These are phyloP conservation scores for Eimeria sp. DNA, from an alignment of 169 alveolate genomes.

Conservation along the genomic window DNA sequence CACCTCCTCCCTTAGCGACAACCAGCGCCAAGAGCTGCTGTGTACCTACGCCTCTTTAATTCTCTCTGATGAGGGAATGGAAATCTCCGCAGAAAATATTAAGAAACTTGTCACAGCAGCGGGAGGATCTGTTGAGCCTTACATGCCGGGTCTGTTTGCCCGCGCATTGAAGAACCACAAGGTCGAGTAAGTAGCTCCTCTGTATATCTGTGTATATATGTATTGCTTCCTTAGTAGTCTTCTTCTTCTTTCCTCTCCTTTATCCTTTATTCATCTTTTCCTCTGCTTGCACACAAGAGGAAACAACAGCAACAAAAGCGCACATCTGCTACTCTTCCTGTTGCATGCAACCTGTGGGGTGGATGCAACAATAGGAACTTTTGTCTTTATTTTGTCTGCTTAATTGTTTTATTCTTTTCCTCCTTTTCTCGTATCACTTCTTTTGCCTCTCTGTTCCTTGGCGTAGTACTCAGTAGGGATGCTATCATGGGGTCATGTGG, in stretches of 20 bases:
- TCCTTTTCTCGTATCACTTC: neutral
- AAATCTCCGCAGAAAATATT: conserved; percentile 95
- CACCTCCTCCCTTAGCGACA: conserved; percentile 87
- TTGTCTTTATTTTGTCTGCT: neutral
- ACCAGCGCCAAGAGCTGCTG: conserved; percentile 95
- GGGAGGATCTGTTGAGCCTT: conserved; percentile 95
- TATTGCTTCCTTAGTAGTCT: neutral
- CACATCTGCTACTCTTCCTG: neutral
- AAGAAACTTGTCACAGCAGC: conserved; percentile 94
- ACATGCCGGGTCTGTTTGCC: conserved; percentile 97
- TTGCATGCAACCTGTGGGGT: neutral
- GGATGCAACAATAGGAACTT: neutral
- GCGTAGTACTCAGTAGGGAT: too few relatives aligned
- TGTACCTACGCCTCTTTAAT: conserved; percentile 97
- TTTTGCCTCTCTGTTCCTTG: neutral
- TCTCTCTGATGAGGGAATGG: conserved; percentile 95
- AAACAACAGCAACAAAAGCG: too few relatives aligned
- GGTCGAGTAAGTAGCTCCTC: conserved; percentile 85
- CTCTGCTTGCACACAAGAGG: too few relatives aligned
- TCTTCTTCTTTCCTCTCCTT: neutral
- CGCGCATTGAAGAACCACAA: conserved; percentile 94
- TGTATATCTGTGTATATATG: too few relatives aligned
- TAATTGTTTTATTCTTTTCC: neutral
- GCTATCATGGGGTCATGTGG: neutral
- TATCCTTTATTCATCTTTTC: too few relatives aligned